Percentiles rank a stretch among this genome's conserved stretches.
phyloP scores from a whole-genome alignment of 2,329 filamentous ascomycete genomes.

The Thermochaetoides dissita region DNA sequence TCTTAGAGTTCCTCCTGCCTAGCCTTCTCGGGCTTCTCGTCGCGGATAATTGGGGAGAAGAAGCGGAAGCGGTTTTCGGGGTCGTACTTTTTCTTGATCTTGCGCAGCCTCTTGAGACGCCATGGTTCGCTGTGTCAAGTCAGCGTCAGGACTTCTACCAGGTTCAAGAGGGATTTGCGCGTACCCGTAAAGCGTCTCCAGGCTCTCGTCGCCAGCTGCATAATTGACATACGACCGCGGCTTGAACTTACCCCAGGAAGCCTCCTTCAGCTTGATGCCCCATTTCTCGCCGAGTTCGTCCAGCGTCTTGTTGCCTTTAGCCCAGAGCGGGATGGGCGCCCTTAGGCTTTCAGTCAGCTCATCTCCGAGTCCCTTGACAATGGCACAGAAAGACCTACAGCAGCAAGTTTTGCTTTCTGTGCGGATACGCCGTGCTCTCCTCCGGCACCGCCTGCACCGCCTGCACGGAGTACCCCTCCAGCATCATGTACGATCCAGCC shows the following conservation, averaged over 20 bases:
- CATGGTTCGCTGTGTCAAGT: conserved; percentile 1
- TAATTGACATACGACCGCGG: conserved; percentile 9
- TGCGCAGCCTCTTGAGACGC: conserved; percentile 5
- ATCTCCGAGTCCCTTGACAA: background rate
- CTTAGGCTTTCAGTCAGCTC: background rate
- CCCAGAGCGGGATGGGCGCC: background rate
- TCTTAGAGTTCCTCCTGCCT: background rate
- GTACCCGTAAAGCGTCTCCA: conserved; percentile 8
- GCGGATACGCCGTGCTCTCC: conserved; percentile 6
- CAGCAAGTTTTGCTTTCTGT: background rate
- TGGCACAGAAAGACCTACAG: background rate
- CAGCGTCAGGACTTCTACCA: background rate
- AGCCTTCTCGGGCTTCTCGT: background rate
- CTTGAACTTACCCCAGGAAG: conserved; percentile 1
- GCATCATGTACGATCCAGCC: conserved; percentile 2
- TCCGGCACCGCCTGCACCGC: conserved; percentile 1
- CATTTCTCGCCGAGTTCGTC: conserved; percentile 3
- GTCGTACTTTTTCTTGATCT: conserved; percentile 6
- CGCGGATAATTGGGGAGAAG: conserved; percentile 5
- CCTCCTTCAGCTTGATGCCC: conserved; percentile 3
- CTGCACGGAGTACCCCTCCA: conserved; percentile 7
- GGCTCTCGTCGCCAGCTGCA: conserved; percentile 4
- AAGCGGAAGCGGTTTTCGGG: conserved; percentile 8
- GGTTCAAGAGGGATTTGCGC: background rate
- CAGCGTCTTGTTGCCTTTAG: conserved; percentile 4